These are phyloP conservation scores for Teunomyces gatunensis DNA, from an alignment of 805 yeast species.

Conservation along the genomic window DNA sequence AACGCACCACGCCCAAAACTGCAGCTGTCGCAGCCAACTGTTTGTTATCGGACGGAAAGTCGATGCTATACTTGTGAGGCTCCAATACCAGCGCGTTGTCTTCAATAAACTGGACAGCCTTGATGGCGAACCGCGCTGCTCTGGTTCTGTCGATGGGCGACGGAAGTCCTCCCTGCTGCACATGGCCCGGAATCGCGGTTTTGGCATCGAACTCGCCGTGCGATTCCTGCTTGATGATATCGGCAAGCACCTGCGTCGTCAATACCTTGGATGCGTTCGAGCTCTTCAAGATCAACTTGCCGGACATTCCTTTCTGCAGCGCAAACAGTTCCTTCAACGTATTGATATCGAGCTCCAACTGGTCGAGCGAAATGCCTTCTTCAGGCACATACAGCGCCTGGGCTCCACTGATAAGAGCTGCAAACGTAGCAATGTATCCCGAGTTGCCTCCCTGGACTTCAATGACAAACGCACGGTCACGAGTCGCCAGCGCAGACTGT, in stretches of 20 bases:
- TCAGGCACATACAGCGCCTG: constrained; percentile 91
- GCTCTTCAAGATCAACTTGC: constrained; percentile 80
- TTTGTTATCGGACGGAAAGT: constrained; percentile 32
- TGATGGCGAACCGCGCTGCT: constrained; percentile 87
- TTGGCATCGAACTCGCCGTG: constrained; percentile 79
- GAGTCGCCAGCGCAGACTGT: constrained; percentile 90
- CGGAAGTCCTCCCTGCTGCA: constrained; percentile 96
- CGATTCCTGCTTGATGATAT: constrained; percentile 78
- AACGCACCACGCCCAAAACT: constrained; percentile 56
- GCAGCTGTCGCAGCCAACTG: constrained; percentile 38
- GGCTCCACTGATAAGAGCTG: constrained; percentile 87
- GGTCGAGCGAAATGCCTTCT: constrained; percentile 63
- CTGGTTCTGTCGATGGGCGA: constrained; percentile 90
- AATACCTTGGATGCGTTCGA: constrained; percentile 81
- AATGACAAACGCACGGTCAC: constrained; percentile 92
- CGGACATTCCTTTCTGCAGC: constrained; percentile 77
- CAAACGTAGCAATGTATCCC: constrained; percentile 87
- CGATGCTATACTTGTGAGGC: constrained; percentile 22
- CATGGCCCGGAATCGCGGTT: constrained; percentile 97
- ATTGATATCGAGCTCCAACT: constrained; percentile 73
- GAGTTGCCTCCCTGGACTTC: constrained; percentile 98
- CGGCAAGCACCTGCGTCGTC: constrained; percentile 78
- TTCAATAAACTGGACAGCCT: constrained; percentile 86
- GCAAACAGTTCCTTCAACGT: constrained; percentile 65
- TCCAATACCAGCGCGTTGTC: constrained; percentile 28